These are phyloP conservation scores for Boletus coccyginus DNA, from an alignment of 768 basidiomycete species.

Conservation along the genomic window DNA sequence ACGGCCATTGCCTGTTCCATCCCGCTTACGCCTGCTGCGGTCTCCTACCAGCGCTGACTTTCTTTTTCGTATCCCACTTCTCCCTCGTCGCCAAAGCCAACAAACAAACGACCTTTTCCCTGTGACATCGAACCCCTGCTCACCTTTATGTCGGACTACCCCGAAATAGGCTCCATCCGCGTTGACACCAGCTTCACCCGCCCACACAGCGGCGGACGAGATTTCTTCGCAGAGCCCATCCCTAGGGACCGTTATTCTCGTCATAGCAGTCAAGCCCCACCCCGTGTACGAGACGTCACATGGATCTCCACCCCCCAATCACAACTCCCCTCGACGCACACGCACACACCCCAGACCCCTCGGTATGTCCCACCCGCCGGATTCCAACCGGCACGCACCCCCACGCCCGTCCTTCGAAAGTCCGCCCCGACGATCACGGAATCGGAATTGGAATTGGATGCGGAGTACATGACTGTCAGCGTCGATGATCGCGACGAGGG, in stretches of 20 bases:
- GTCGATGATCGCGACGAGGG: slow-evolving; percentile 23
- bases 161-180: slow-evolving; percentile 23
- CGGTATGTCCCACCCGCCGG: slow-evolving; percentile 16
- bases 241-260: slow-evolving; percentile 31
- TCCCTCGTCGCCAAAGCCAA: not conserved
- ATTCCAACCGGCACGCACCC: slow-evolving; percentile 23
- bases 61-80: not conserved
- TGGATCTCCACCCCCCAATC: slow-evolving; percentile 31
- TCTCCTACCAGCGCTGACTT: slow-evolving; percentile 2
- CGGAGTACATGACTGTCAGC: slow-evolving; percentile 35
- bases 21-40: slow-evolving; percentile 25
- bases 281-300: slow-evolving; percentile 29
- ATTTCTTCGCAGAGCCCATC: slow-evolving; percentile 22
- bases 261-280: slow-evolving; percentile 23
- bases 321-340: slow-evolving; percentile 25
- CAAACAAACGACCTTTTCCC: not conserved
- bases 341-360: slow-evolving; percentile 29
- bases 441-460: slow-evolving; percentile 25
- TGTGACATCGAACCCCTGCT: not conserved
- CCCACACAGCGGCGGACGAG: slow-evolving; percentile 27
- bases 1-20: slow-evolving; percentile 21
- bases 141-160: slow-evolving; percentile 25
- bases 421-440: slow-evolving; percentile 31
- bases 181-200: slow-evolving; percentile 31
- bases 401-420: slow-evolving; percentile 28